These are phyloP conservation scores for Mycena latifolia DNA, from an alignment of 768 basidiomycete genomes.

Conservation along the genomic window DNA sequence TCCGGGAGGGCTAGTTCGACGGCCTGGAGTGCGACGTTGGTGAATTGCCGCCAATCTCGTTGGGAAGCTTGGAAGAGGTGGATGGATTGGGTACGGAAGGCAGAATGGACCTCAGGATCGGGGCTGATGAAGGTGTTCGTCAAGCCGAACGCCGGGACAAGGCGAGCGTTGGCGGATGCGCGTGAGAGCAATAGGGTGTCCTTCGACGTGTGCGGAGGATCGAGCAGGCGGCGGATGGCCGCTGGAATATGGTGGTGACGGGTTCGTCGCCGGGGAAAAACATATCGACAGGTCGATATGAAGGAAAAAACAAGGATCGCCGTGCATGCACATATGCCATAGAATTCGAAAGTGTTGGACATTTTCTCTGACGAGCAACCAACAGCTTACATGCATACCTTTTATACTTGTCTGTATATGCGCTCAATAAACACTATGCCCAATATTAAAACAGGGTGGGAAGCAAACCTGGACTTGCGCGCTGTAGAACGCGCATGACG, in stretches of 20 bases:
- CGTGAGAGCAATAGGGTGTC: conserved; percentile 38
- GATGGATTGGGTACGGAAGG: conserved; percentile 47
- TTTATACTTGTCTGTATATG: conserved; percentile 27
- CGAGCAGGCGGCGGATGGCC: conserved; percentile 14
- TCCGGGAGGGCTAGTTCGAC: conserved; percentile 42
- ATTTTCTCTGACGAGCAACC: conserved; percentile 28
- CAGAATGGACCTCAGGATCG: conserved; percentile 47
- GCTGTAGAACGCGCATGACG: conserved; percentile 15
- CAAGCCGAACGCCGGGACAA: conserved; percentile 49
- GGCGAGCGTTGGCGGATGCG: conserved; percentile 50
- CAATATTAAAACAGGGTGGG: conserved; percentile 3
- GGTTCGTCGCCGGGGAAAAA: neutral
- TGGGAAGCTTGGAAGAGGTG: conserved; percentile 45
- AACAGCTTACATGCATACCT: conserved; percentile 19
- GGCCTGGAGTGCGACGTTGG: conserved; percentile 44
- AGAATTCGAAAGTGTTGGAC: conserved; percentile 22
- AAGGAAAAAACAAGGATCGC: conserved; percentile 22
- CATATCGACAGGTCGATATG: neutral
- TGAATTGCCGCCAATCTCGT: conserved; percentile 51
- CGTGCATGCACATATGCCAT: conserved; percentile 31
- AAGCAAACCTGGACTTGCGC: conserved; percentile 6
- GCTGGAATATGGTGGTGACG: conserved; percentile 14
- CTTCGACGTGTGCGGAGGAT: conserved; percentile 22
- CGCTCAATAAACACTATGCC: conserved; percentile 17
- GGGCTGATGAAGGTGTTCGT: conserved; percentile 67